Conservation (phyloP, 2,329 filamentous ascomycete genomes). For the Verticillium albo-atrum region DNA sequence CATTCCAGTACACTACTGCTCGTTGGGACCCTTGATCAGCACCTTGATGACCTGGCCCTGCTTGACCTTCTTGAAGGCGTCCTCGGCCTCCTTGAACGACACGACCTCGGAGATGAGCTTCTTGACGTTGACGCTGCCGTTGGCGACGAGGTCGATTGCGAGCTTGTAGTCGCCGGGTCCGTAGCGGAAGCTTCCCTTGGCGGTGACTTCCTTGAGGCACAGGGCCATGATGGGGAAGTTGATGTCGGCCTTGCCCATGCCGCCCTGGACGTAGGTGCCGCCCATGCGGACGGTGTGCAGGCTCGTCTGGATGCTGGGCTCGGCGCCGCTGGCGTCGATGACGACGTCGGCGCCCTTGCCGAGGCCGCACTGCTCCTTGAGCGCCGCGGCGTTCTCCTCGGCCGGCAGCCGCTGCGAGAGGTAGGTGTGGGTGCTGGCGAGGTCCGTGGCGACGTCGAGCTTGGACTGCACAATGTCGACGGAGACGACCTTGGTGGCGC, state of each 20-base stretch:
- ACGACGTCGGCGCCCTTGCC: slow-evolving; percentile 68
- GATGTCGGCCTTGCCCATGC: slow-evolving; percentile 86
- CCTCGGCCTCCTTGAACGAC: slow-evolving; percentile 74
- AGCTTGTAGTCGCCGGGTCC: slow-evolving; percentile 82
- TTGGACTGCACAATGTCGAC: slow-evolving; percentile 82
- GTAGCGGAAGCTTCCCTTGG: slow-evolving; percentile 87
- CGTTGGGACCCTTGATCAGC: slow-evolving; percentile 61
- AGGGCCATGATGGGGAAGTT: slow-evolving; percentile 88
- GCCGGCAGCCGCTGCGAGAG: slow-evolving; percentile 57
- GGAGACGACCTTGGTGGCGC: slow-evolving; percentile 77
- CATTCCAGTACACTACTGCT: slow-evolving; percentile 36
- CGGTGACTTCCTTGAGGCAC: slow-evolving; percentile 83
- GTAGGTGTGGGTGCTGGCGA: slow-evolving; percentile 69
- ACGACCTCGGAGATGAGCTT: slow-evolving; percentile 75
- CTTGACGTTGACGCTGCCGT: slow-evolving; percentile 75
- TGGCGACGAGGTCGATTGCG: slow-evolving; percentile 71
- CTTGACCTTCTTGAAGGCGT: slow-evolving; percentile 84
- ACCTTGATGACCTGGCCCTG: slow-evolving; percentile 73
- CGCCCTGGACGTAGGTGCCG: slow-evolving; percentile 78
- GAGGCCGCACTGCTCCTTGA: slow-evolving; percentile 61
- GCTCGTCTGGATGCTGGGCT: slow-evolving; percentile 70
- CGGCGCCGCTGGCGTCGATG: slow-evolving; percentile 76
- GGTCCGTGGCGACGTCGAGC: slow-evolving; percentile 71
- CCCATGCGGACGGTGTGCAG: slow-evolving; percentile 68
- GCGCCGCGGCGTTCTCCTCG: slow-evolving; percentile 67